Percentiles rank a stretch among this genome's conserved stretches.
These are phyloP conservation scores for Nakazawaea holstii DNA, from an alignment of 805 yeast species.

Conservation along the genomic window DNA sequence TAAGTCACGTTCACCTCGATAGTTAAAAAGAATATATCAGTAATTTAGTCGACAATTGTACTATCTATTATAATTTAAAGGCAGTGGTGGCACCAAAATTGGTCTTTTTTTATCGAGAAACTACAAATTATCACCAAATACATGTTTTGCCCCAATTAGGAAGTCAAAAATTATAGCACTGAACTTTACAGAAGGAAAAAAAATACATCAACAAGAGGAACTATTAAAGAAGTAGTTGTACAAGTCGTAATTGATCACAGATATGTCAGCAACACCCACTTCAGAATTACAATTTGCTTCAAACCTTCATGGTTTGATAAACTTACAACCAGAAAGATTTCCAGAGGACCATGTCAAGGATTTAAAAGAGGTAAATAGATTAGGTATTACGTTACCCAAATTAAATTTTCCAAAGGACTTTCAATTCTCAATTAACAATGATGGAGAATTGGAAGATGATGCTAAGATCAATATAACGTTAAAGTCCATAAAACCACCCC, in stretches of 20 bases:
- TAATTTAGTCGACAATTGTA: too few species aligned
- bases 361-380: conserved; percentile 6
- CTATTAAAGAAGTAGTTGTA: not conserved
- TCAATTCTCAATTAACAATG: not conserved
- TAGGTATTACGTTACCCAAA: conserved; percentile 10
- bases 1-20: too few species aligned
- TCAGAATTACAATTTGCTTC: conserved; percentile 6
- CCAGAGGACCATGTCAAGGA: not conserved
- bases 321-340: conserved; percentile 1
- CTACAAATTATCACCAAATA: too few species aligned
- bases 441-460: not conserved
- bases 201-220: not conserved
- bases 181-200: not conserved
- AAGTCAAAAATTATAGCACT: not conserved
- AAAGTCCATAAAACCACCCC: conserved; percentile 40
- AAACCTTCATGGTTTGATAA: conserved; percentile 4
- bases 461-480: conserved; percentile 21
- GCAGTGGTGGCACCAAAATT: too few species aligned
- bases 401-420: not conserved
- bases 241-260: not conserved
- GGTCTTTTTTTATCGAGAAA: too few species aligned
- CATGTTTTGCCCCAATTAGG: not conserved
- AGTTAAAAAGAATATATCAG: too few species aligned
- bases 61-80: too few species aligned
- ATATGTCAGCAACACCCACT: not conserved